Base-by-base conservation (phyloP, 176 grass and related monocot genomes). In the maize (Zea mays) region DNA sequence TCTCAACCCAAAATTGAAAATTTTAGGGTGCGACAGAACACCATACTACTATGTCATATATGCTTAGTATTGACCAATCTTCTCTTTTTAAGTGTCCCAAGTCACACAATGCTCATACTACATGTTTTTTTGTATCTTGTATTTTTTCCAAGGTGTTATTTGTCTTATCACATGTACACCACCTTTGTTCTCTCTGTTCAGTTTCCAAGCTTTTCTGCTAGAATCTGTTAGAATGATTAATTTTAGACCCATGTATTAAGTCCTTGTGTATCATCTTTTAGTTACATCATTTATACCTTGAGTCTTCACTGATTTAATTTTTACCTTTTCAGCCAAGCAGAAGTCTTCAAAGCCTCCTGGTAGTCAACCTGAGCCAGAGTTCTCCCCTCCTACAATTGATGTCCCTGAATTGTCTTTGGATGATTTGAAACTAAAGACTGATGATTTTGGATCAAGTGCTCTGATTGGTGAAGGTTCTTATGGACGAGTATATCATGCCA, bases 391-490 rank as follows among this genome's bases (percentile, higher is more conserved):
- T 72, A 76, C 69, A 63, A 90, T 93, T 79, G 84, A 90, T 77
- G 90, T 90, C 34, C 90, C 90, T 76, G 63, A 81, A 76, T 76
- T 93, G 20, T 79, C 78, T 4, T 84, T 93, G 47, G 84, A 93
- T 65, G 90, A 90, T 40, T 72, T 93, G 62, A 85, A 79, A 67
- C 62, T 84, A 67, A 93, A 87, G 65, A 90, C 90, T 5, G 78
- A 90, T 60, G 89, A 87, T 85, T 93, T 93, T 72, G 87, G 84
- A 51, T 90, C 84, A 1, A 93, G 65, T 72, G 69, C 90, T 82
- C 82, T 93, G 58, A 89, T 90, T 20, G 87, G 90, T 82, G 90
- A 93, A 85, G 90, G 90, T 60, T 93, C 87, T 43, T 89, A 93
- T 33, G 90, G 87, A 79, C 74, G 90, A 80, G 87, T 93, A 65